Evolutionary conservation across 163 green algal genomes (phyloP).

Genomic region (Scenedesmus sp.): DNA sequence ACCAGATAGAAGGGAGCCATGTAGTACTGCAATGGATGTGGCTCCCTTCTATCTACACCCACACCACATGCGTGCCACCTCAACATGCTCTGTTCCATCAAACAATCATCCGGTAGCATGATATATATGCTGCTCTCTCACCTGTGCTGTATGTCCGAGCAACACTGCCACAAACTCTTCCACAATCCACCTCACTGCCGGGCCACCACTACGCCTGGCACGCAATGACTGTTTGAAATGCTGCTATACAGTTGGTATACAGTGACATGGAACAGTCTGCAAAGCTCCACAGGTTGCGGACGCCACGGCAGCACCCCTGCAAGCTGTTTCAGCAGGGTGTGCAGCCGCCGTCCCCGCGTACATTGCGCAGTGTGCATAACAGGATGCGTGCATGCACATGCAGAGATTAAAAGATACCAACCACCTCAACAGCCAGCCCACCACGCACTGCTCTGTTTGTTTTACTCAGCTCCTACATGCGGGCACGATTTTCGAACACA

Average conservation of each 20-base stretch:
- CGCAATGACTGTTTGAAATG: not conserved
- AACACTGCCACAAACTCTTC: not conserved
- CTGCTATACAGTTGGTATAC: constrained; percentile 3
- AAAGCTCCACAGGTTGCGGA: not conserved
- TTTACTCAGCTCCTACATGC: not conserved
- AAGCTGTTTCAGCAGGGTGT: constrained; percentile 20
- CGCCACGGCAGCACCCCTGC: not conserved
- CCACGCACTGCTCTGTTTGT: not conserved
- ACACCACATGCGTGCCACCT: not conserved
- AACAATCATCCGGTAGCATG: not conserved
- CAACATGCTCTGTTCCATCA: not conserved
- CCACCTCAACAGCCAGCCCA: not conserved
- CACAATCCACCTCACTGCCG: not conserved
- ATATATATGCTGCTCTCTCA: not conserved
- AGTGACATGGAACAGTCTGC: not conserved
- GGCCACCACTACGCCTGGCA: not conserved
- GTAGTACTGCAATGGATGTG: no score
- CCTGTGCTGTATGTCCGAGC: not conserved
- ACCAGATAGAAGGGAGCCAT: no score
- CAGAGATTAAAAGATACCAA: not conserved
- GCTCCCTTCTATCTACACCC: not conserved
- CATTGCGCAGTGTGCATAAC: not conserved
- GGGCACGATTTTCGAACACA: no score
- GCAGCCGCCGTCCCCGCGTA: not conserved
- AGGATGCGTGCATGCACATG: not conserved